Evolutionary conservation across 2,329 filamentous ascomycete species (phyloP), one percentile per base, ranked within the genome.

Genomic region (Fusarium mexicanum): DNA sequence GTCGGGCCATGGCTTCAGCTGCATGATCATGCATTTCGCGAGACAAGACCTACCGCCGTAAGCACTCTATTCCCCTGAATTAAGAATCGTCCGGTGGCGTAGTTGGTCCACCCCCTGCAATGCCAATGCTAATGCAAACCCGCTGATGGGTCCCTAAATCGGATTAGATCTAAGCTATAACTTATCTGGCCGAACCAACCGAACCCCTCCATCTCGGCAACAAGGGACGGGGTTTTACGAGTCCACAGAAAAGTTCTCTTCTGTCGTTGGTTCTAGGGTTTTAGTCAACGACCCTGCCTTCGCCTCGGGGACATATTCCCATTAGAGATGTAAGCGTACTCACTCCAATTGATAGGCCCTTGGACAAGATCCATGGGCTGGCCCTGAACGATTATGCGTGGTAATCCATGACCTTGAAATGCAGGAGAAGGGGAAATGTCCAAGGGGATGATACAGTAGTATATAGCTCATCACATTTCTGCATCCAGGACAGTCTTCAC

Each of bases 151-250:
- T 41, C 38, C 70, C 55, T 44, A 55, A 70, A 73, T 73, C 47
- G 61, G 71, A 67, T 71, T 73, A 70, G 71, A 73, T 73, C 66
- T 63, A 50, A 50, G 40, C 26, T 37, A 57, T 29, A 37, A 62
- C 33, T 44, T 4, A 53, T 61, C 38, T 61, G 47, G 37, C 37
- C n/a, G n/a, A 40, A 33, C 35, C 18, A 61, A 40, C 37, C 18
- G 20, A 54, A 35, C 55, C 66, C 60, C 41, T 54, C 55, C 33
- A 13, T 35, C 31, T 60, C 44, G 61, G 64, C 41, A 67, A 41
- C 26, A 14, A 46, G 62, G 63, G 13, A 51, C 47, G 47, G 64
- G 38, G 26, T 60, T 38, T 48, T 22, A 9, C 6, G 8, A 47
- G 18, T 24, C 37, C 31, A 54, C 33, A 55, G 14, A 41, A 54